Base-by-base conservation (phyloP, 192 early-diverging fungal species). In the Coemansia asiatica region DNA sequence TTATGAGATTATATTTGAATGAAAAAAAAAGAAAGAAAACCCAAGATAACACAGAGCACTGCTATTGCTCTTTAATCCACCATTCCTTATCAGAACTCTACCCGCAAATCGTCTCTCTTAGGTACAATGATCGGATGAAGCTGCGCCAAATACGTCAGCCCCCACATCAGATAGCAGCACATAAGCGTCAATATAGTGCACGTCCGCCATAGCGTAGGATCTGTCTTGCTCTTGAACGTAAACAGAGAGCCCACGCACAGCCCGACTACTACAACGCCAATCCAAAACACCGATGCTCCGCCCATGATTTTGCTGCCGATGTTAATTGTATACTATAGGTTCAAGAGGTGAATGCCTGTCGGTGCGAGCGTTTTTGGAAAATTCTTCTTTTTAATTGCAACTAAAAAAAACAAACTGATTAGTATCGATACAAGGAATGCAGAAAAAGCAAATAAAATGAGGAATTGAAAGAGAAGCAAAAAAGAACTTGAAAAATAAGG, bases 111-210 rank as follows among this genome's bases (percentile, higher is more conserved):
- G 49, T 82, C 83, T 31, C 90, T 86, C 70, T 85, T 89, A 4
- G 94, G 94, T 19, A 83, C 76, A 47, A 95, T 84, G 31, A 95
- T 81, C 22, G 94, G 94, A 64, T 95, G 84, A 5, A 94, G 74
- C 85, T 95, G 94, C 36, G 92, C 92, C 55, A 95, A 74, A 71
- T 94, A 95, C 29, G 92, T 94, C 61, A 95, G 82, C 0, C 90
- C 91, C 94, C 94, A 95, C 91, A 90, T 93, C 69, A 66, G 61
- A 48, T 79, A 79, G 72, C 76, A 75, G 62, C 76, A 79, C n/a
- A 66, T 5, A 4, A 73, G 47, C 28, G 81, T 66, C 27, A 83
- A 67, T 54, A 83, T 68, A 2, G 72, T 63, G 54, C 81, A 83
- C 7, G 81, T 83, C 60, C 76, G 70, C 81, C 81, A 83, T 35